Evolutionary conservation across 225 moss, liverwort and hornwort species (phyloP).

Genomic region (Anthoceros angustus): DNA sequence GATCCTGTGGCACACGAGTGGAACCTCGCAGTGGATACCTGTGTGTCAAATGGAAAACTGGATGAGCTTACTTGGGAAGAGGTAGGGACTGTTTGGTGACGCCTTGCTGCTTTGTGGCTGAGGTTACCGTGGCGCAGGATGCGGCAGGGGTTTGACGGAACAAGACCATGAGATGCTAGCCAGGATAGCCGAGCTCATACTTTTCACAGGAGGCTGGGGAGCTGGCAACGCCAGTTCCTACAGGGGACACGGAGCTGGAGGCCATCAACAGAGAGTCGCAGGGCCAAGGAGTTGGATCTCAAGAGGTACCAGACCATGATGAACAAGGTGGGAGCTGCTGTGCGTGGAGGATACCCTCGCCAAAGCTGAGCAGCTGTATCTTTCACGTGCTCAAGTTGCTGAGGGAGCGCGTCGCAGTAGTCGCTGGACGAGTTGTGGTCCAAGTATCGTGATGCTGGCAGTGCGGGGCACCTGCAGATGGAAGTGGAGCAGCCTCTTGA

Average conservation of each 20-base stretch:
- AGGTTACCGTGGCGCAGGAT: background rate
- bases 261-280: background rate
- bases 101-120: too few relatives aligned
- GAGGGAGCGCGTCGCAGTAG: background rate
- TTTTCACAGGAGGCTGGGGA: background rate
- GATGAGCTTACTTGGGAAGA: too few relatives aligned
- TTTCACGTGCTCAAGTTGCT: background rate
- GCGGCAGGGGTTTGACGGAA: background rate
- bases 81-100: too few relatives aligned
- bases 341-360: conserved; percentile 7
- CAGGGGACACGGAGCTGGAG: background rate
- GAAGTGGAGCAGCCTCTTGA: background rate
- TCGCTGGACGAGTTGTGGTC: background rate
- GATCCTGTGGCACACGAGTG: too few relatives aligned
- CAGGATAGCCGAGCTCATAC: background rate
- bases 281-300: conserved; percentile 5
- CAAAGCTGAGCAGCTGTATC: background rate
- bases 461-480: background rate
- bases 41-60: too few relatives aligned
- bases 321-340: conserved; percentile 8
- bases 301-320: conserved; percentile 12
- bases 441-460: background rate
- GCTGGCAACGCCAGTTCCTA: background rate
- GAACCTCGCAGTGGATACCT: too few relatives aligned
- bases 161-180: background rate